phyloP scores from a whole-genome alignment of 345 rosid species.

The Cardamine chenopodiifolia region DNA sequence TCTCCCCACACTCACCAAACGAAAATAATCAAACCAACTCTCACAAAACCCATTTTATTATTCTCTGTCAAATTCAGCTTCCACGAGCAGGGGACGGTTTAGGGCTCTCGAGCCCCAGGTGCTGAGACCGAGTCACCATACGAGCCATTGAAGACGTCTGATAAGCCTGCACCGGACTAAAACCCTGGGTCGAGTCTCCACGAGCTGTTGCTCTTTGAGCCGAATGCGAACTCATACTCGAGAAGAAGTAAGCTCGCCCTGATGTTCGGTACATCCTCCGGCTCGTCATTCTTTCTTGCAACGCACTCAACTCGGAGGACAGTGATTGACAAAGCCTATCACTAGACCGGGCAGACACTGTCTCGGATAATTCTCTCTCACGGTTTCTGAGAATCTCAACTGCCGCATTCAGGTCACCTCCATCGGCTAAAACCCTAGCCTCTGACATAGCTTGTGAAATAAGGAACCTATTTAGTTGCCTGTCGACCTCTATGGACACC shows the following conservation, averaged over 20 bases:
- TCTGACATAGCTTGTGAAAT: constrained; percentile 81
- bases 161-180: constrained; percentile 28
- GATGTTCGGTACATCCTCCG: constrained; percentile 33
- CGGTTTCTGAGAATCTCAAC: constrained; percentile 45
- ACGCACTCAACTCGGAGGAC: constrained; percentile 30
- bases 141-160: constrained; percentile 39
- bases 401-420: constrained; percentile 61
- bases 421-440: constrained; percentile 78
- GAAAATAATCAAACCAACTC: constrained; percentile 4
- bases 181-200: not conserved
- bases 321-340: constrained; percentile 35
- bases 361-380: constrained; percentile 29
- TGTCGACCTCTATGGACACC: constrained; percentile 80
- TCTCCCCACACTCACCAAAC: not conserved
- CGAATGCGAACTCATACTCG: constrained; percentile 42
- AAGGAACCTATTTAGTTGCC: constrained; percentile 77
- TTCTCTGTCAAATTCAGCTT: constrained; percentile 8
- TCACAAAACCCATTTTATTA: not conserved
- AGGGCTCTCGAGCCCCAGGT: constrained; percentile 7
- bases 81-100: constrained; percentile 1
- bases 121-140: constrained; percentile 41
- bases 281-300: constrained; percentile 44
- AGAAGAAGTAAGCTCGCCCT: constrained; percentile 39
- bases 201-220: constrained; percentile 45
- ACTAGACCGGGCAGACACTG: constrained; percentile 28